Base-by-base conservation (phyloP, 2,329 filamentous ascomycete genomes). In the Neopestalotiopsis clavispora region DNA sequence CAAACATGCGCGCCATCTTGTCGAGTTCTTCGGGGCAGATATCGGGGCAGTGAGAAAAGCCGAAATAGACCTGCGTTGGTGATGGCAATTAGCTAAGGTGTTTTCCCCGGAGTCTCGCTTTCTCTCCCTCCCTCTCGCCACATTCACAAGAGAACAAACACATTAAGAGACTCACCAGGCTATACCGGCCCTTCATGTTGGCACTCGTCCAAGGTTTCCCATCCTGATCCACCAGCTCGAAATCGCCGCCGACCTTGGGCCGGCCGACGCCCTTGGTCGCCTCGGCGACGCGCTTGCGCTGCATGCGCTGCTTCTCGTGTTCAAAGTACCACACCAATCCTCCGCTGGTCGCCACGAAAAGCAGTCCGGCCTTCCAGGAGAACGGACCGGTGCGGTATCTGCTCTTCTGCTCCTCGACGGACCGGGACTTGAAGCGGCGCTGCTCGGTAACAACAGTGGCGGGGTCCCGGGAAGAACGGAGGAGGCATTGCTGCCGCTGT, bases 1-100 rank as follows among this genome's bases (percentile, higher is more conserved):
- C 94, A 77, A 97, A 92, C 89, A 98, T 97, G 69, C 87, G 87
- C n/a, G 95, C 93, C 95, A 99, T 98, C 85, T 99, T 99, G 84
- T 99, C 96, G 75, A 99, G 91, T 83, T 99, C 96, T 78, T 99
- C 96, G 42, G 96, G 96, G 84, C 96, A 99, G 79, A 99, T 99
- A 80, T 99, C 96, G 30, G 96, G 96, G 80, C 96, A 99, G 81
- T 98, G 95, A 9, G 94, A 95, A 87, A 99, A 99, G 76, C 96
- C 96, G 79, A 99, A 99, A 84, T 99, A 99, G 49, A 98, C 90
- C 94, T 96, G 73, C 70, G 34, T 38, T 6, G 10, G 34, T 38
- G n/a, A 32, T 23, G 63, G 10, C 3, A 6, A 49, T 70, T 32
- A 65, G 40, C 61, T 66, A 60, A 67, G 57, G 49, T n/a, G 58